Conservation (phyloP, 2,329 filamentous ascomycete genomes). For the Penicillium sp. region DNA sequence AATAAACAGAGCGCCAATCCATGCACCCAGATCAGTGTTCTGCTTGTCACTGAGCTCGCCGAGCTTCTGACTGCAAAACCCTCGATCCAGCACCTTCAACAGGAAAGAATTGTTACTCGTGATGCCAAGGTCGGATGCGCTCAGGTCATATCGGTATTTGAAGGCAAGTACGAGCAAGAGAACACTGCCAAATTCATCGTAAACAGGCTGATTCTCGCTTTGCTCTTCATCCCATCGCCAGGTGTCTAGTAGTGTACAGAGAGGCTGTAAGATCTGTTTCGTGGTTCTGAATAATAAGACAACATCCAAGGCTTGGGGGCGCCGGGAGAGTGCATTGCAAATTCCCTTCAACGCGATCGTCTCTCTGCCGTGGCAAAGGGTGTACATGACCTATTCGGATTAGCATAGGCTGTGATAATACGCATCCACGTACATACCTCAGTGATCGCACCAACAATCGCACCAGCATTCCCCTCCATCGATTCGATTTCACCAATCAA, state of each 20-base stretch:
- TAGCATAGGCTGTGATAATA: constrained; percentile 62
- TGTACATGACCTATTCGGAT: constrained; percentile 49
- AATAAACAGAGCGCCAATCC: constrained; percentile 63
- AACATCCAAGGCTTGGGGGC: constrained; percentile 58
- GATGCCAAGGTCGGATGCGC: constrained; percentile 55
- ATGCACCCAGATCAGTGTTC: constrained; percentile 57
- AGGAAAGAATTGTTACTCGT: constrained; percentile 55
- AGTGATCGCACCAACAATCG: constrained; percentile 75
- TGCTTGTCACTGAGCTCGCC: constrained; percentile 57
- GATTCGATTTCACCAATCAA: constrained; percentile 81
- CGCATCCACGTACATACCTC: constrained; percentile 54
- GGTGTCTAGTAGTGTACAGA: constrained; percentile 61
- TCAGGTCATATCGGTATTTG: constrained; percentile 59
- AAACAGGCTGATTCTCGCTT: constrained; percentile 64
- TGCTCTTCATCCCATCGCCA: constrained; percentile 68
- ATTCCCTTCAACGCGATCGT: constrained; percentile 64
- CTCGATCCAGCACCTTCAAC: constrained; percentile 53
- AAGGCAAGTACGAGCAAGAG: constrained; percentile 60
- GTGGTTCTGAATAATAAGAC: constrained; percentile 62
- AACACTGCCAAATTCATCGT: constrained; percentile 66
- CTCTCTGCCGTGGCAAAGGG: constrained; percentile 60
- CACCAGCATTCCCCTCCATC: constrained; percentile 88
- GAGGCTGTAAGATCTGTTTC: constrained; percentile 56
- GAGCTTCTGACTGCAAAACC: constrained; percentile 48
- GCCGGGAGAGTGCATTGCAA: constrained; percentile 59